A percentile compares a stretch with the other conserved stretches of the same genome.
These are phyloP conservation scores for Pseudomonodictys pantanalensis DNA, from an alignment of 495 filamentous ascomycete genomes.

Conservation along the genomic window DNA sequence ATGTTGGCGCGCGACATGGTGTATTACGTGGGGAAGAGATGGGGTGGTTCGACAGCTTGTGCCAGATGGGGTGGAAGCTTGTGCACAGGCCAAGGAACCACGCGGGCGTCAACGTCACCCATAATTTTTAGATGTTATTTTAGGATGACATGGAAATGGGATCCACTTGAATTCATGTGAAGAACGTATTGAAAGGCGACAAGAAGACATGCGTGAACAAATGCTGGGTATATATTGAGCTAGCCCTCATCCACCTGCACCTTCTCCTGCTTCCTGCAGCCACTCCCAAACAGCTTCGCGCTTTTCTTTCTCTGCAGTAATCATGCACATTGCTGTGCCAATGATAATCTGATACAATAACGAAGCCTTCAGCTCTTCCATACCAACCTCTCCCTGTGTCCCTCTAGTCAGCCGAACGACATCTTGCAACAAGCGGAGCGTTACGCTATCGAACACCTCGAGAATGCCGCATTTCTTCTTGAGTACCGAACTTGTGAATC, in stretches of 20 bases:
- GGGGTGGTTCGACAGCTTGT: background rate
- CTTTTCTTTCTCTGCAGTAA: constrained; percentile 33
- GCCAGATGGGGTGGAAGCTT: background rate
- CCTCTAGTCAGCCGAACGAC: background rate
- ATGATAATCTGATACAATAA: constrained; percentile 29
- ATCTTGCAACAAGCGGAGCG: constrained; percentile 12
- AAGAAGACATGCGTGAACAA: background rate
- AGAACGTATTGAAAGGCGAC: too few species aligned
- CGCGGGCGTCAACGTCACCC: too few species aligned
- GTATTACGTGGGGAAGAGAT: background rate
- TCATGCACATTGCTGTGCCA: constrained; percentile 36
- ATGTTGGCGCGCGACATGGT: background rate
- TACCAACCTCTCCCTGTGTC: background rate
- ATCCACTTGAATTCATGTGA: too few species aligned
- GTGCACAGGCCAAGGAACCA: background rate
- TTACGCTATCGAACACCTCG: constrained; percentile 27
- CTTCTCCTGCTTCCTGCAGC: constrained; percentile 10
- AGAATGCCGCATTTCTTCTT: constrained; percentile 18
- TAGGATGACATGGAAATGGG: too few species aligned
- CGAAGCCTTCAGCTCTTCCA: constrained; percentile 13
- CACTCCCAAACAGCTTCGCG: constrained; percentile 26
- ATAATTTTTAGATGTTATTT: too few species aligned
- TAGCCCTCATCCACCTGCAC: constrained; percentile 1
- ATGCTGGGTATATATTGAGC: background rate
- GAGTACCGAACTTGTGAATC: constrained; percentile 21